Base-by-base conservation (phyloP, 345 rosid species). In the Pistacia integerrima region DNA sequence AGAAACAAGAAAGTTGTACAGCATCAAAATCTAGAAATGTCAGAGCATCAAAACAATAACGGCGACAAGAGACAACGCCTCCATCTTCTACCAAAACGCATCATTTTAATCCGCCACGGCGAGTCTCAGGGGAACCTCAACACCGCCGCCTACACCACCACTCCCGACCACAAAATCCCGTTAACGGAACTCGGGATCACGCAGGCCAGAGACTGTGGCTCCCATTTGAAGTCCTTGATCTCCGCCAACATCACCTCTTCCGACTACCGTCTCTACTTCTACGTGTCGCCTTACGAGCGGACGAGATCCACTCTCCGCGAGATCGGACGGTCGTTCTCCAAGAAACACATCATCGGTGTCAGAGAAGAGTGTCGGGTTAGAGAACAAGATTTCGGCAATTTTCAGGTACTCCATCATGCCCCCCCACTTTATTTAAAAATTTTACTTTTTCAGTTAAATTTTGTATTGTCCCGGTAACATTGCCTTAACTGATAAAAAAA, bases 371-470 rank as follows among this genome's bases (percentile, higher is more conserved):
- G 97, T 49, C 80, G 99, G 58, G 81, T 96, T 14, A 72, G 99
- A 49, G 99, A 96, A 63, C 99, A 96, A 83, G 99, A 96, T 82
- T 96, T 96, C 69, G 99, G 98, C 70, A 96, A 96, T 73, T 96
- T 96, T 18, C 98, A 96, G 92, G 76, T 62, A 69, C 22, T 30
- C 16, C 18, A 5, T 5, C 4, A 14, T 28, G 38, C 17, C 38
- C n/a, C 8, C 8, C 9, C 8, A 5, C 9, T 41, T 41, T 41
- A 7, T 25, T 25, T 25, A 25, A 25, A 25, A 25, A 25, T 25
- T 25, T 25, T 25, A 25, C 8, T 41, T 41, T 41, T 41, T 5
- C 6, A 41, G 46, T 8, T 41, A 0, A 38, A 38, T 0, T 38
- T 38, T 38, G 4, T 38, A 4, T 38, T 38, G 6, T 38, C 41